Evolutionary conservation across 169 alveolate species (phyloP), one percentile per base, ranked within the genome.

Genomic region (Eimeria acervulina): DNA sequence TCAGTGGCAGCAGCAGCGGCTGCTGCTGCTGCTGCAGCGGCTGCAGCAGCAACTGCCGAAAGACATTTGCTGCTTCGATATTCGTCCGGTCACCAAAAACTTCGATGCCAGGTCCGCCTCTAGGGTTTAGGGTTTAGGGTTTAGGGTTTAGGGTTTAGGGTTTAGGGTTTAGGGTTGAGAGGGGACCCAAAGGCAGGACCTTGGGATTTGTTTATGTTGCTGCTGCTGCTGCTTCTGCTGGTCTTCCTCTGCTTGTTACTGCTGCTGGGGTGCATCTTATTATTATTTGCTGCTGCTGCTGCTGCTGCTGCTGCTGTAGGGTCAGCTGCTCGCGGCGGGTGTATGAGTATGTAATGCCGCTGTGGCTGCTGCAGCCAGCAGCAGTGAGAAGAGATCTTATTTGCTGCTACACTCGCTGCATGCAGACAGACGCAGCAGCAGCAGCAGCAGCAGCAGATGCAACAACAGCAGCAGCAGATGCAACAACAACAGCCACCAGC

Each of bases 241-340:
- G 5, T 47, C 55, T 47, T 13, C 66, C 15, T 7, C 66, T 55
- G 66, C n/a, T n/a, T n/a, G n/a, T n/a, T n/a, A n/a, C 70, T 33
- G 55, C 52, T 21, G 66, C 66, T 13, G 15, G 4, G 38, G 26
- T 7, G 59, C 7, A 8, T 8, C 36, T 80, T 26, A 19, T 44
- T 12, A 44, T 70, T 72, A 26, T 42, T 44, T 81, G 90, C 90
- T 81, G 90, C 90, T 81, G 88, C 88, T 76, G 55, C 88, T 21
- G 91, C 70, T 19, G 93, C 80, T 85, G 93, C 80, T 42, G 90
- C 90, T 47, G 72, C 90, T 42, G 40, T 40, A 90, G 95, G 28
- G 36, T 68, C 31, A 66, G 80, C 31, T 92, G 96, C 47, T 92
- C 90, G 28, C 95, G 95, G 8, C 95, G 95, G 1, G 89, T 61